phyloP scores from a whole-genome alignment of 2,329 filamentous ascomycete genomes.

The Hansfordia pulvinata region DNA sequence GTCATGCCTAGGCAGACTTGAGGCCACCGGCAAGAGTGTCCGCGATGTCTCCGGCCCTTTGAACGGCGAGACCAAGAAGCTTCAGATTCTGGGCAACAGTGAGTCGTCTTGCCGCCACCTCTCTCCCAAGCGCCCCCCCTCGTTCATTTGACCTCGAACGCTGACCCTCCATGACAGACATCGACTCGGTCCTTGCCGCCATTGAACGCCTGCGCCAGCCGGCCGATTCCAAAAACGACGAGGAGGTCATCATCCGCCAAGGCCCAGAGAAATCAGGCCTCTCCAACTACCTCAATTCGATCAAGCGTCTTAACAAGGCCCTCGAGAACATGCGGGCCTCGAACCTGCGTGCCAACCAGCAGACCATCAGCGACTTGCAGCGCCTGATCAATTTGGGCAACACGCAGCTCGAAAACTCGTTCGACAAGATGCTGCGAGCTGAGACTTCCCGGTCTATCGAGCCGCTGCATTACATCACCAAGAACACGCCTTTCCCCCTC shows the following conservation, averaged over 20 bases:
- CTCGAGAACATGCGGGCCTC: constrained; percentile 72
- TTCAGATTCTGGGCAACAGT: constrained; percentile 81
- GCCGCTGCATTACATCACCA: constrained; percentile 84
- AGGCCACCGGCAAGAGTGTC: constrained; percentile 80
- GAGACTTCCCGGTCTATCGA: constrained; percentile 75
- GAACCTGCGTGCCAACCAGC: constrained; percentile 86
- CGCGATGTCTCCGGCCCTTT: constrained; percentile 86
- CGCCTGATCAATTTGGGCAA: constrained; percentile 68
- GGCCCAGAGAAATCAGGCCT: constrained; percentile 78
- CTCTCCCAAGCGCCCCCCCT: background rate
- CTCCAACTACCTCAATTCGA: constrained; percentile 72
- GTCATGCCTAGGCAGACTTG: constrained; percentile 68
- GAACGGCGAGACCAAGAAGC: constrained; percentile 77
- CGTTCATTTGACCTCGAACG: constrained; percentile 1
- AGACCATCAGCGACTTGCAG: constrained; percentile 69
- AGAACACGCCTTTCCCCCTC: constrained; percentile 71
- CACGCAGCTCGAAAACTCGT: constrained; percentile 71
- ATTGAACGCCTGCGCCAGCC: constrained; percentile 84
- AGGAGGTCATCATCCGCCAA: constrained; percentile 80
- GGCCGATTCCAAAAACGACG: constrained; percentile 81
- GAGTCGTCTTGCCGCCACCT: constrained; percentile 13
- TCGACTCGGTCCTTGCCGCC: constrained; percentile 71
- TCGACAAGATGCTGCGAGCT: constrained; percentile 59
- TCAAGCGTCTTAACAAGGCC: constrained; percentile 81
- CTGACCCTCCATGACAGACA: constrained; percentile 36